Base-by-base conservation (phyloP, 2,329 filamentous ascomycete species). In the Fusarium goolgardi region DNA sequence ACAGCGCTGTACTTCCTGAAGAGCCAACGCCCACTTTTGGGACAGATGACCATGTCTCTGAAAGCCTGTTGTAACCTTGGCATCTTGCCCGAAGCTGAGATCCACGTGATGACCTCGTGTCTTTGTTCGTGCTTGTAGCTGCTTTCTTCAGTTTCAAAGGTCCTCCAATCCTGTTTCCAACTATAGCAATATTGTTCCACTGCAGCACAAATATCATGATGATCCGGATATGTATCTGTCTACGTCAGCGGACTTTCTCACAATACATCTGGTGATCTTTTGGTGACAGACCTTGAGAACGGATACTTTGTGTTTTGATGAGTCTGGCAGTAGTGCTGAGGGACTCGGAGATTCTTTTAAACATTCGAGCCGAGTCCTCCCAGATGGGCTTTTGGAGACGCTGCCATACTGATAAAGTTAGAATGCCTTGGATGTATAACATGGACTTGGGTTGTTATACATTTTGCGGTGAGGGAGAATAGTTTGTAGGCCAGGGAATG, bases 311-410 rank as follows among this genome's bases (percentile, higher is more conserved):
- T 3, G 11, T 6, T 5, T 55, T 62, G 6, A 62, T 46, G 0
- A 41, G 35, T 0, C n/a, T 31, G 0, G 23, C 20, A 9, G 51
- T 50, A 1, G 23, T 31, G 0, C n/a, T 29, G 1, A 62, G 20
- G 4, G 56, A 62, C 0, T 6, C 3, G 0, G 56, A 35, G 35
- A 62, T 16, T 2, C 5, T 54, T 7, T 34, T 46, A 2, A 62
- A 62, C 0, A 20, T 11, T 0, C 0, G 8, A 2, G 20, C 1
- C 1, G 34, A 29, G 4, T 61, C 46, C 3, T 55, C 59, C 59
- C 59, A 62, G 5, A 61, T 45, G 1, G 59, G 41, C 1, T 25
- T 62, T n/a, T 62, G 59, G 2, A 62, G 56, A 1, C 56, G 56
- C 2, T 61, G 59, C 59, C 59, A 62, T 41, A 62, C 59, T 62